These are phyloP conservation scores for Umbelopsis ramanniana DNA, from an alignment of 192 early-diverging fungal species.

Conservation along the genomic window DNA sequence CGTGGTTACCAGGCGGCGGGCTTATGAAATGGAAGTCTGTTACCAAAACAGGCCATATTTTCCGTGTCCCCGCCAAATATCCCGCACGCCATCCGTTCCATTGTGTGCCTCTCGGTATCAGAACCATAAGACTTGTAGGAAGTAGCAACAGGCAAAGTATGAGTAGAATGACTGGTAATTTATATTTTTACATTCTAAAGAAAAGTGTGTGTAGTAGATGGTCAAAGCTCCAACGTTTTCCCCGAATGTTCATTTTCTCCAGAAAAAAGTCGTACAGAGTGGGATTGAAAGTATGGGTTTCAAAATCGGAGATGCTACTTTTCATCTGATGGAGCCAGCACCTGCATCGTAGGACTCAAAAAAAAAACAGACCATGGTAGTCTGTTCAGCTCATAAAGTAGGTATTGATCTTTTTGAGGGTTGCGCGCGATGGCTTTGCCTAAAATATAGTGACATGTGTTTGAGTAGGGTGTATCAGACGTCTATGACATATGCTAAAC, in stretches of 20 bases:
- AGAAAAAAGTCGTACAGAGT: neutral
- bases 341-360: too few relatives aligned
- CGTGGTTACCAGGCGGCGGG: neutral
- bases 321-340: neutral
- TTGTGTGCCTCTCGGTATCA: neutral
- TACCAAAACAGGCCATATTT: neutral
- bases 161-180: neutral
- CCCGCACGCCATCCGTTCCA: neutral
- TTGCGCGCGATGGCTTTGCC: conserved; percentile 76
- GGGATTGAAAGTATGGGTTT: neutral
- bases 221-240: neutral
- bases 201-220: neutral
- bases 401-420: conserved; percentile 76
- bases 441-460: neutral
- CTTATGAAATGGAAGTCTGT: neutral
- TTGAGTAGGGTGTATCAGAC: neutral
- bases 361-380: neutral
- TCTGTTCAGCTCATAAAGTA: conserved; percentile 64
- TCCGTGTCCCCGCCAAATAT: neutral
- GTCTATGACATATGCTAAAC: neutral
- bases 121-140: neutral
- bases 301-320: neutral
- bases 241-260: conserved; percentile 21
- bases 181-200: too few relatives aligned
- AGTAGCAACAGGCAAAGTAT: neutral